Base-by-base conservation (phyloP, 1,284 basidiomycete genomes). In the Papiliotrema fonsecae region DNA sequence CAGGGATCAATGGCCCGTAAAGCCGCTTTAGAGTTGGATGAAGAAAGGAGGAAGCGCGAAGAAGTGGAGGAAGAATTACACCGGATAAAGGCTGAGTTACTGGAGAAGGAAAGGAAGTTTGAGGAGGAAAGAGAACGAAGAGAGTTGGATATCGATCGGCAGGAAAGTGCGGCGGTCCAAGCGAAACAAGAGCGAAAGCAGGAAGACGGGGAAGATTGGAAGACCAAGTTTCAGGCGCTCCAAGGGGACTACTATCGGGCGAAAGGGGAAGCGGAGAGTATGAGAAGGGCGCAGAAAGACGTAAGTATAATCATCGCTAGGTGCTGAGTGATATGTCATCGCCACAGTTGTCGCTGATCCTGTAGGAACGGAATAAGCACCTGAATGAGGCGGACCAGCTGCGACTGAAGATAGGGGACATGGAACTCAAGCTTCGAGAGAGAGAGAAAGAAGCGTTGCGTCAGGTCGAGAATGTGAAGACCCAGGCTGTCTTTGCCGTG, bases 401-500 rank as follows among this genome's bases (percentile, higher is more conserved):
- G n/a, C n/a, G n/a, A n/a, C 40, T 48, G 14, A 49, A 62, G 34
- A 48, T 70, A 3, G 55, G 54, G 0, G 61, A 69, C 18, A 58
- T 64, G 50, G 63, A 67, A 28, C 44, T 28, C n/a, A 51, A 58
- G 28, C 54, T 66, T 30, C 54, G 56, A 14, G 54, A 58, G 9
- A 57, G 51, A 19, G 67, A 66, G 34, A 51, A 47, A n/a, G 65
- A 69, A 26, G 49, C 50, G 3, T 56, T 51, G 32, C 51, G 60
- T 24, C 50, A 58, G 32, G 32, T 72, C 10, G 67, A 72, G 40
- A 68, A 60, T 47, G 54, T 69, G 24, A 62, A 62, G 41, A 65
- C 61, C 41, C 67, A 72, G 49, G 67, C 67, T 1, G 63, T 70
- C 13, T 70, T 72, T 35, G 59, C 61, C 19, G 69, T 71, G 35